A percentile compares a stretch with the other conserved stretches of the same genome.
Conservation (phyloP, 2,329 filamentous ascomycete genomes). For the Trichoderma simmonsii region DNA sequence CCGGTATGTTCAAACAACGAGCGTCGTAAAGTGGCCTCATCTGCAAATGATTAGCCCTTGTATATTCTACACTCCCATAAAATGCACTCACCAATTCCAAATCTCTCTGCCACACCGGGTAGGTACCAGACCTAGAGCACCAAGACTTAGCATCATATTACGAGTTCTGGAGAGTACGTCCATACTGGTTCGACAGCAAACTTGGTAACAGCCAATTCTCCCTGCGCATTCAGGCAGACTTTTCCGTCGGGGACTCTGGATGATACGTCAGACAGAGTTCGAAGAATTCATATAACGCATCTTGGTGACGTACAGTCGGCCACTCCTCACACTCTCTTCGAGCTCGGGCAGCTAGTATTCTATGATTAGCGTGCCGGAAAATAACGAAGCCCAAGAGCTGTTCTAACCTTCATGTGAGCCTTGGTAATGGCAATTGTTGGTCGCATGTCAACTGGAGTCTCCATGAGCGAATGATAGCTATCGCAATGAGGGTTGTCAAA, state of each 20-base stretch:
- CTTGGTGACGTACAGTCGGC: constrained; percentile 57
- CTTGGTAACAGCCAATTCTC: constrained; percentile 91
- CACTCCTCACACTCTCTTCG: constrained; percentile 78
- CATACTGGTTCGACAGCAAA: constrained; percentile 90
- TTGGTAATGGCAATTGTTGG: constrained; percentile 90
- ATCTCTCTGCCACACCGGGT: constrained; percentile 84
- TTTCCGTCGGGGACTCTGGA: constrained; percentile 70
- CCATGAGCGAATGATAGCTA: constrained; percentile 13
- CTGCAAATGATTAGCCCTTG: constrained; percentile 40
- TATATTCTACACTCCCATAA: neutral
- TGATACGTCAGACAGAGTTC: constrained; percentile 19
- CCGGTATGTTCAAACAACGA: constrained; percentile 94
- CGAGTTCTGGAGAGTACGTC: constrained; percentile 13
- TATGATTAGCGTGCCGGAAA: neutral
- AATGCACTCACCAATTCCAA: constrained; percentile 69
- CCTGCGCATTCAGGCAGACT: constrained; percentile 79
- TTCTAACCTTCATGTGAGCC: constrained; percentile 76
- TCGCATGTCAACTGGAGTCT: constrained; percentile 67
- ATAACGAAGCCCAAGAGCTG: neutral
- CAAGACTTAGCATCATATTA: neutral
- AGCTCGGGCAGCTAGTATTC: constrained; percentile 71
- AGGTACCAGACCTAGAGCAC: constrained; percentile 66
- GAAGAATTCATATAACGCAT: neutral
- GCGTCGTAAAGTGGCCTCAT: constrained; percentile 81
- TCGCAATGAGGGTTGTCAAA: constrained; percentile 10